Conservation (phyloP, 1,284 basidiomycete genomes). For the Peniophora sp. region DNA sequence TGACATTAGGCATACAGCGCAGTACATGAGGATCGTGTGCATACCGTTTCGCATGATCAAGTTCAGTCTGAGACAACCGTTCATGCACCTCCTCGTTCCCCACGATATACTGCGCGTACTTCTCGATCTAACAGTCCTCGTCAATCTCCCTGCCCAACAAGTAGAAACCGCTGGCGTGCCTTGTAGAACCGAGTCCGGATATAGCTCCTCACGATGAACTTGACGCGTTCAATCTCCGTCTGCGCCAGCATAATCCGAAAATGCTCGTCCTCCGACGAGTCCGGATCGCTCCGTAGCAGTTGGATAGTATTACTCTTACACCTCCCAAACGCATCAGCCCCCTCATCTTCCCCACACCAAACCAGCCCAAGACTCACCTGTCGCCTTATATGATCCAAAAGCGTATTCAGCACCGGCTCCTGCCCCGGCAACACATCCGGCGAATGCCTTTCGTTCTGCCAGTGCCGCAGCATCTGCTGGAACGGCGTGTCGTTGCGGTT, state of each 20-base stretch:
- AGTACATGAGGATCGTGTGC: slow-evolving; percentile 12
- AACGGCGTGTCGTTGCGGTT: slow-evolving; percentile 32
- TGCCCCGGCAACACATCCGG: slow-evolving; percentile 75
- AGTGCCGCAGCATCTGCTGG: slow-evolving; percentile 65
- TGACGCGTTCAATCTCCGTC: slow-evolving; percentile 87
- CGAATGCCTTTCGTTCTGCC: slow-evolving; percentile 82
- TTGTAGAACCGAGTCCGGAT: slow-evolving; percentile 82
- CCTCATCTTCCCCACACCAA: neutral
- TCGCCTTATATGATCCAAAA: slow-evolving; percentile 79
- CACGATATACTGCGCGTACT: slow-evolving; percentile 72
- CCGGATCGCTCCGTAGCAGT: slow-evolving; percentile 66
- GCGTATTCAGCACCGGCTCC: slow-evolving; percentile 59
- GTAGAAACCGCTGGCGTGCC: no score
- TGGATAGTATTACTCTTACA: slow-evolving; percentile 55
- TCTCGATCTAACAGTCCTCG: slow-evolving; percentile 89
- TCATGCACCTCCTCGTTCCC: slow-evolving; percentile 60
- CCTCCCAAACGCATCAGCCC: slow-evolving; percentile 2
- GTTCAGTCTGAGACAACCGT: slow-evolving; percentile 71
- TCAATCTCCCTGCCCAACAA: no score
- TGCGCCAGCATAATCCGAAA: slow-evolving; percentile 86
- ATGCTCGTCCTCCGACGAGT: slow-evolving; percentile 84
- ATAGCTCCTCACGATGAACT: slow-evolving; percentile 83
- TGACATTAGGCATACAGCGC: neutral
- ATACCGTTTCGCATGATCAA: slow-evolving; percentile 68
- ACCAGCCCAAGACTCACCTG: slow-evolving; percentile 52